A percentile compares a stretch with the other conserved stretches of the same genome.
These are phyloP conservation scores for Backusella luteola DNA, from an alignment of 192 early-diverging fungal genomes.

Conservation along the genomic window DNA sequence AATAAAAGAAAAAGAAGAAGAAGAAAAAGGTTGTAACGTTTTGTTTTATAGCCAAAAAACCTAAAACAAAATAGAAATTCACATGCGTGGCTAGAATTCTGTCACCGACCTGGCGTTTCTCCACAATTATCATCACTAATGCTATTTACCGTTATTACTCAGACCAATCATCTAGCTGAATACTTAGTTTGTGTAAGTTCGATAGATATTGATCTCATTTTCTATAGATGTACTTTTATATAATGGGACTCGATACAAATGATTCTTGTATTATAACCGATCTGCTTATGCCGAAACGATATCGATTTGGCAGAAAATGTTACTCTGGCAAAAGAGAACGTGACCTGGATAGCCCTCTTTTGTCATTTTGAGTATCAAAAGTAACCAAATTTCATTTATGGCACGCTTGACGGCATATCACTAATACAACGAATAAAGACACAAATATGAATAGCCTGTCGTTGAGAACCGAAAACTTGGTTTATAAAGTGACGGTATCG, in stretches of 20 bases:
- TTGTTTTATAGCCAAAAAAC: not conserved
- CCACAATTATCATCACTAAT: constrained; percentile 13
- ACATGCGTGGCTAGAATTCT: not conserved
- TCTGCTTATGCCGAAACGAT: too few relatives aligned
- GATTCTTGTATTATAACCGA: too few relatives aligned
- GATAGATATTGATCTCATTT: not conserved
- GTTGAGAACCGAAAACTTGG: too few relatives aligned
- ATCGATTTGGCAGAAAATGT: not conserved
- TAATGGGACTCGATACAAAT: not conserved
- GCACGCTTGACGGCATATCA: too few relatives aligned
- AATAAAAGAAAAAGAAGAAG: not conserved
- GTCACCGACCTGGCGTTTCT: not conserved
- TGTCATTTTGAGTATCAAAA: not conserved
- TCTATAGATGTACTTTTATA: not conserved
- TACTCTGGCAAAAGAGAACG: not conserved
- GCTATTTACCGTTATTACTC: not conserved
- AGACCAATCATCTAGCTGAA: not conserved
- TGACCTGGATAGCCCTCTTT: not conserved
- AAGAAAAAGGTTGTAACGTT: not conserved
- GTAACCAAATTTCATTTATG: not conserved
- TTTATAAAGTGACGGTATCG: not conserved
- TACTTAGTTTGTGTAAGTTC: not conserved
- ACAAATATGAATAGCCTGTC: too few relatives aligned
- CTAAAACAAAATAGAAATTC: constrained; percentile 12
- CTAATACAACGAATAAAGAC: not conserved